A percentile compares a stretch with the other conserved stretches of the same genome.
phyloP scores from a whole-genome alignment of 176 grass and related monocot species.

The Saccharum officinarum region DNA sequence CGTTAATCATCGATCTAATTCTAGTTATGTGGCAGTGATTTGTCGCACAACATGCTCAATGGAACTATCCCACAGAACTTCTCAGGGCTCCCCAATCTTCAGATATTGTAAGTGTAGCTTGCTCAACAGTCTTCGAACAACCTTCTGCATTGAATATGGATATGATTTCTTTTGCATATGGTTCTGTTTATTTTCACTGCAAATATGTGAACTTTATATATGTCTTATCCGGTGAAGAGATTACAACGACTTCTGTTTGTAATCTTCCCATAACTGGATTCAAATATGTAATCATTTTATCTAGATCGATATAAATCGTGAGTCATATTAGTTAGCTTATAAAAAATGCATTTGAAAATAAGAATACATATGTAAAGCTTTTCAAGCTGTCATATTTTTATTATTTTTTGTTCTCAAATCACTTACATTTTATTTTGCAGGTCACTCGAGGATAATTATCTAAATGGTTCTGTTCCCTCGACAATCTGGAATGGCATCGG shows the following conservation, averaged over 20 bases:
- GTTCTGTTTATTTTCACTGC: not conserved
- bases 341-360: not conserved
- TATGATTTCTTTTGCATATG: not conserved
- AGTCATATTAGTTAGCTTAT: not conserved
- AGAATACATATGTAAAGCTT: not conserved
- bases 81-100: constrained; percentile 69
- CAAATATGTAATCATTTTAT: not conserved
- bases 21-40: constrained; percentile 63
- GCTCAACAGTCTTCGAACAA: constrained; percentile 1
- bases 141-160: constrained; percentile 13
- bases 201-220: not conserved
- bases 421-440: constrained; percentile 48
- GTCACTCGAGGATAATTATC: constrained; percentile 63
- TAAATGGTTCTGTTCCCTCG: constrained; percentile 71
- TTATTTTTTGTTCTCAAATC: constrained; percentile 12
- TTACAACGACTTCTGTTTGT: not conserved
- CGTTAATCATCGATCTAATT: constrained; percentile 31
- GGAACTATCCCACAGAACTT: constrained; percentile 77
- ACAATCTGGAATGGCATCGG: constrained; percentile 57
- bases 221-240: not conserved
- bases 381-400: constrained; percentile 3
- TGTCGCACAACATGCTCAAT: constrained; percentile 76
- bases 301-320: not conserved
- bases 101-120: constrained; percentile 70
- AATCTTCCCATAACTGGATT: constrained; percentile 9